These are phyloP conservation scores for Gliomastix tumulicola DNA, from an alignment of 2,329 filamentous ascomycete genomes.

Conservation along the genomic window DNA sequence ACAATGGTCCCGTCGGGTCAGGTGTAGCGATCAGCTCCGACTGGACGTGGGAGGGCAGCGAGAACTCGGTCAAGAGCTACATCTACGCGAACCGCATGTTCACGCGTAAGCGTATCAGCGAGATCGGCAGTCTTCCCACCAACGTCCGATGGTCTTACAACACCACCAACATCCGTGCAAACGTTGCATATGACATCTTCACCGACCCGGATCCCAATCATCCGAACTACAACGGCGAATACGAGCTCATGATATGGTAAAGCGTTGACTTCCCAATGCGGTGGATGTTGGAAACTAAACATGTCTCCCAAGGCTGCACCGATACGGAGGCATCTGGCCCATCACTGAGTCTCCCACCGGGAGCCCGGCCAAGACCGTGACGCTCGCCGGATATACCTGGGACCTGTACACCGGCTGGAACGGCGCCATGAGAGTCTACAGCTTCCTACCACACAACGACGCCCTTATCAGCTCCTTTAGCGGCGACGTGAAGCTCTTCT, in stretches of 20 bases:
- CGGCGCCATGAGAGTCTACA: conserved; percentile 52
- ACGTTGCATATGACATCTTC: conserved; percentile 58
- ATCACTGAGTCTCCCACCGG: conserved; percentile 25
- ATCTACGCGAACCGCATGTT: conserved; percentile 29
- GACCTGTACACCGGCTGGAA: conserved; percentile 52
- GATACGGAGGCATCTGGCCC: conserved; percentile 47
- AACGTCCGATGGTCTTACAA: conserved; percentile 35
- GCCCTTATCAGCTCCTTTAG: conserved; percentile 38
- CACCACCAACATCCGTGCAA: conserved; percentile 39
- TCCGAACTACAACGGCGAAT: conserved; percentile 29
- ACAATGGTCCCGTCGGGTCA: conserved; percentile 19
- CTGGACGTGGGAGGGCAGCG: conserved; percentile 32
- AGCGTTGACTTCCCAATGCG: not conserved
- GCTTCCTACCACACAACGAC: conserved; percentile 23
- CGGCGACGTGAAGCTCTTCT: conserved; percentile 46
- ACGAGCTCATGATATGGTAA: conserved; percentile 60
- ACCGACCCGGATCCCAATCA: conserved; percentile 32
- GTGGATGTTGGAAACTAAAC: not conserved
- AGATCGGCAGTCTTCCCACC: conserved; percentile 24
- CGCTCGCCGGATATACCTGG: conserved; percentile 37
- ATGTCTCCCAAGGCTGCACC: conserved; percentile 38
- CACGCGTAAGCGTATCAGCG: conserved; percentile 17
- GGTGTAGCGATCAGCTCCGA: conserved; percentile 30
- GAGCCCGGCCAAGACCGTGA: conserved; percentile 39
- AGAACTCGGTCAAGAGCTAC: conserved; percentile 34